Evolutionary conservation across 345 rosid species (phyloP).

Genomic region (Syzygium oleosum): DNA sequence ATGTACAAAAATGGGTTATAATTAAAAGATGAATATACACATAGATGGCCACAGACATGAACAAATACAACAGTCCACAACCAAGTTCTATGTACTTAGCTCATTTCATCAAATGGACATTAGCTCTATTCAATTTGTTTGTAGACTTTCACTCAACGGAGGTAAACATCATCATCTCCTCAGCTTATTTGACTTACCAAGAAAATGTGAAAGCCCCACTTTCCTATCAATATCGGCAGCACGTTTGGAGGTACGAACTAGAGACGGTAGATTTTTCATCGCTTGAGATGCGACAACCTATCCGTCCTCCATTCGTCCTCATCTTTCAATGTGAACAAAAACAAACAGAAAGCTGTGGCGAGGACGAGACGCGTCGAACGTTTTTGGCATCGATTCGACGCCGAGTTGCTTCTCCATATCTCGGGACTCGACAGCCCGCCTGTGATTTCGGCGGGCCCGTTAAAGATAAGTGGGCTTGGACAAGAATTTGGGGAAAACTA

Average conservation of each 20-base stretch:
- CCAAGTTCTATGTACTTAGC: not conserved
- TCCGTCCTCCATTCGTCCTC: not conserved
- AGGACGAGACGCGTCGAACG: not conserved
- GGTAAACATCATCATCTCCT: not conserved
- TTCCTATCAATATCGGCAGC: not conserved
- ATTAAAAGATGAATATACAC: not conserved
- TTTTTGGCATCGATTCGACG: not conserved
- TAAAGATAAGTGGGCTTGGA: not conserved
- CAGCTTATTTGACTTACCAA: not conserved
- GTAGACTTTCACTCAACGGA: not conserved
- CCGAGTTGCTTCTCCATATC: not conserved
- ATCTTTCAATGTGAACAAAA: not conserved
- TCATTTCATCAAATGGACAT: too few species aligned
- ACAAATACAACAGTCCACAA: not conserved
- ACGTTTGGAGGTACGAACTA: not conserved
- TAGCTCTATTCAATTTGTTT: not conserved
- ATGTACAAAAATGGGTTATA: not conserved
- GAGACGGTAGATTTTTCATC: not conserved
- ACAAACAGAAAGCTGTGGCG: not conserved
- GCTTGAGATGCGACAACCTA: not conserved
- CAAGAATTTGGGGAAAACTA: not conserved
- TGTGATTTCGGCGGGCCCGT: not conserved
- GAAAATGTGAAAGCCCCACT: not conserved
- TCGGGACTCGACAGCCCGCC: not conserved
- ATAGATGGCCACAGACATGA: not conserved